Base-by-base conservation (phyloP, 169 alveolate genomes). In the Perkinsus marinus region DNA sequence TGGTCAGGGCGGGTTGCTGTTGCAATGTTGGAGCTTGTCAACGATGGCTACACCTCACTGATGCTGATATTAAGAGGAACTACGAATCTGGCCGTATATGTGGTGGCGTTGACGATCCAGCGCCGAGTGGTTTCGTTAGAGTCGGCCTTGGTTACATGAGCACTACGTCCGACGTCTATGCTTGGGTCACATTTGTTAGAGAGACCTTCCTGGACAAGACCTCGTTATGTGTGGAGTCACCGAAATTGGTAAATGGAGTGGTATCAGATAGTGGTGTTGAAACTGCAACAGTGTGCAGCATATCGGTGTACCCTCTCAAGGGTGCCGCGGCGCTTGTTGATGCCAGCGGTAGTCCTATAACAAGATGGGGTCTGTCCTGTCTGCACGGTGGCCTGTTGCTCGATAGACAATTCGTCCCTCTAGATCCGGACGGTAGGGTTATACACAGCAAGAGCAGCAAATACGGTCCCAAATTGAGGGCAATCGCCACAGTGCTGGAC, bases 11-110 rank as follows among this genome's bases (percentile, higher is more conserved):
- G 10, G 95, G 95, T 16, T 94, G 95, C 92, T 93, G 92, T 79
- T 94, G 95, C 91, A 94, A 94, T 68, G 90, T 93, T 36, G 95
- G 95, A 2, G 95, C 91, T 9, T 94, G 95, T 36, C 95, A 94
- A 68, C 91, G 90, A 39, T 69, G 39, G n/a, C 90, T 94, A 37
- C 89, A 68, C 38, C 68, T 94, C 13, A 90, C 93, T 17, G 91
- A 90, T 22, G 93, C 43, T 30, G 94, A 94, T 39, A 46, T 94
- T 17, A 89, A 90, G 36, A 30, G 43, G 68, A 47, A 93, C 0
- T 91, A 91, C 46, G 93, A 89, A 41, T 43, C 57, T 30, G 93
- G 95, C 41, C 69, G 91, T 3, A 43, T 39, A 26, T 93, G 95
- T 92, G 92, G 94, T 68, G 95, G 79, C 79, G 7, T 13, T 13